Base-by-base conservation (phyloP, 164 flowering plant species). In the Paratinospora sagittata region DNA sequence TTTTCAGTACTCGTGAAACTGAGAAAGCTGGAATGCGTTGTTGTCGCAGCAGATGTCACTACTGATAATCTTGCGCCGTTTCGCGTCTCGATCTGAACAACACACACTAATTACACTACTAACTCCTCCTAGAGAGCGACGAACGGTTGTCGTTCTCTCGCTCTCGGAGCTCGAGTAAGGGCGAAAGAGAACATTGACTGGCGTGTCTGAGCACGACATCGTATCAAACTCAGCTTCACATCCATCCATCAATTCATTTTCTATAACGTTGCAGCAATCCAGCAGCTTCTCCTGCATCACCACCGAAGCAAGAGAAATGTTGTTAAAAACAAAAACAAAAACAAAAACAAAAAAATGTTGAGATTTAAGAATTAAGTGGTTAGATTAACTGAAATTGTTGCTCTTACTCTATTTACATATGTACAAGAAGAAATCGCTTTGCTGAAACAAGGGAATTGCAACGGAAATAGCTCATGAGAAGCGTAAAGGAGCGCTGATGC, bases 401-500 rank as follows among this genome's bases (percentile, higher is more conserved):
- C n/a, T 17, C 47, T 78, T 76, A 87, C 93, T 78, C 82, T 80
- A 81, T 86, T 78, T 72, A 89, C 87, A 75, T 76, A 78, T 55
- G 75, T 66, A 77, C 85, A 85, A 47, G 55, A 70, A 65, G 73
- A 81, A 43, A 87, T 78, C 17, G 84, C 81, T 12, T 71, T 65
- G 63, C 36, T 69, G 34, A 82, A 78, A 72, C 74, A 73, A 2
- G 77, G 75, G 69, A 81, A 79, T 70, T 83, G 87, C 36, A 75
- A 9, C 0, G 91, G 91, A 33, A 82, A 77, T 0, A 85, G 77
- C 58, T 88, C 92, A 34, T 83, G 82, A 39, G 85, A 77, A 45
- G 90, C 88, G 61, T 66, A 78, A 39, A 90, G 84, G 26, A 90
- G 78, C 1, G 95, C 89, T 3, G 90, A 83, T 33, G 95, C 89